Evolutionary conservation across 345 rosid species (phyloP).

Genomic region (Iberis pinnata): DNA sequence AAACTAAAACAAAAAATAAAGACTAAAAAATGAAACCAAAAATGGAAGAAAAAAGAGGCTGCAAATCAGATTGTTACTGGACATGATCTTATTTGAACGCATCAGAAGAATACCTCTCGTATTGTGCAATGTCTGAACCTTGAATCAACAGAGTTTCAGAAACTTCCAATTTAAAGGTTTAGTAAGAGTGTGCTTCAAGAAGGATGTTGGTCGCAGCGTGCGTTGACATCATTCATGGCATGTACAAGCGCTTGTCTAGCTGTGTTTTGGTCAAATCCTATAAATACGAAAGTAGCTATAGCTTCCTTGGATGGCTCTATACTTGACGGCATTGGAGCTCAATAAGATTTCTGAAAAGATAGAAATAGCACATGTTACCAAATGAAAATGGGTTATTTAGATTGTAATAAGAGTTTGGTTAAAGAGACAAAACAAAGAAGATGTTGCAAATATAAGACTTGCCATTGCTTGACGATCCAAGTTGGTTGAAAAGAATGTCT

Average conservation of each 20-base stretch:
- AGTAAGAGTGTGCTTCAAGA: constrained; percentile 81
- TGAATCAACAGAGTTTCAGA: too few relatives aligned
- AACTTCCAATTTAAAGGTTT: too few relatives aligned
- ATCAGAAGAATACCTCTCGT: too few relatives aligned
- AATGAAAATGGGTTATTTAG: background rate
- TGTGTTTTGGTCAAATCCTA: constrained; percentile 86
- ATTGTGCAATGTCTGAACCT: too few relatives aligned
- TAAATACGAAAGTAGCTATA: constrained; percentile 57
- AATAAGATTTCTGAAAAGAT: constrained; percentile 50
- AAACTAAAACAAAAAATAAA: too few relatives aligned
- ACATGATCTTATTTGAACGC: too few relatives aligned
- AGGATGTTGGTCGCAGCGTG: constrained; percentile 93
- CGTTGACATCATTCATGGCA: constrained; percentile 76
- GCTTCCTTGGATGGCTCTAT: constrained; percentile 67
- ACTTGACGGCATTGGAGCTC: constrained; percentile 35
- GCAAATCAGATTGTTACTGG: too few relatives aligned
- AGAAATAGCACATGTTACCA: background rate
- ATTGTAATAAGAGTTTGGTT: background rate
- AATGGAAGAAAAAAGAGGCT: too few relatives aligned
- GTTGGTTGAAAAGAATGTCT: constrained; percentile 35
- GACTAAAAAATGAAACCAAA: too few relatives aligned
- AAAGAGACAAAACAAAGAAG: too few relatives aligned
- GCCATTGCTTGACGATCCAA: constrained; percentile 59
- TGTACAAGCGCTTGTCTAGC: constrained; percentile 88
- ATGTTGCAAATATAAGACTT: constrained; percentile 29